Percentiles rank a stretch among this genome's conserved stretches.
These are phyloP conservation scores for Boletus speciosus DNA, from an alignment of 768 basidiomycete species.

Conservation along the genomic window DNA sequence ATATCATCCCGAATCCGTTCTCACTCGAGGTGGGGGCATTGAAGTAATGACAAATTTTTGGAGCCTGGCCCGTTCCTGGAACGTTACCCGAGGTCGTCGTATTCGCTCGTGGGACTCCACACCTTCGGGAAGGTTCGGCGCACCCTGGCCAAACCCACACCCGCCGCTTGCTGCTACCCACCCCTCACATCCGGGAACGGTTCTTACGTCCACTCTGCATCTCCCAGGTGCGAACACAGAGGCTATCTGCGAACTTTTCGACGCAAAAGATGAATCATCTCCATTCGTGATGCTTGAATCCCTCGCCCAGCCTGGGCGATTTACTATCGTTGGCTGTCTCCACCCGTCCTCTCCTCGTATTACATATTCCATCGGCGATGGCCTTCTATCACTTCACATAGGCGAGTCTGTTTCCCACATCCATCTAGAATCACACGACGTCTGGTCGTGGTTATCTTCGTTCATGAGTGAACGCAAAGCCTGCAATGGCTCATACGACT, in stretches of 20 bases:
- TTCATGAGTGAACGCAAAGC: slow-evolving; percentile 60
- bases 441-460: slow-evolving; percentile 73
- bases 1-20: slow-evolving; percentile 84
- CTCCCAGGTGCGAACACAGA: slow-evolving; percentile 42
- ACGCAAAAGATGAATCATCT: slow-evolving; percentile 52
- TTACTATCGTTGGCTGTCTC: slow-evolving; percentile 68
- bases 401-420: slow-evolving; percentile 37
- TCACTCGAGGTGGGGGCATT: slow-evolving; percentile 66
- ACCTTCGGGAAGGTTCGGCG: slow-evolving; percentile 40
- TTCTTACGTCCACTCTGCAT: slow-evolving; percentile 40
- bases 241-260: slow-evolving; percentile 59
- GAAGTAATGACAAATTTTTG: slow-evolving; percentile 74
- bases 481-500: slow-evolving; percentile 43
- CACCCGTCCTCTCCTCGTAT: slow-evolving; percentile 52
- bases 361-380: slow-evolving; percentile 52
- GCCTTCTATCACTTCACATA: slow-evolving; percentile 43
- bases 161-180: slow-evolving; percentile 19
- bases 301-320: slow-evolving; percentile 69
- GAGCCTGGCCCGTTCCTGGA: slow-evolving; percentile 62
- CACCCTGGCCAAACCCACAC: slow-evolving; percentile 54
- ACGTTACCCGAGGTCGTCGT: slow-evolving; percentile 35
- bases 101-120: slow-evolving; percentile 41
- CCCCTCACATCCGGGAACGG: slow-evolving; percentile 24
- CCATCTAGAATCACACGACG: slow-evolving; percentile 45
- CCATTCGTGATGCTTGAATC: slow-evolving; percentile 76